Evolutionary conservation across 2,329 filamentous ascomycete genomes (phyloP), one percentile per base, ranked within the genome.

Genomic region (Macrophomina phaseolina): DNA sequence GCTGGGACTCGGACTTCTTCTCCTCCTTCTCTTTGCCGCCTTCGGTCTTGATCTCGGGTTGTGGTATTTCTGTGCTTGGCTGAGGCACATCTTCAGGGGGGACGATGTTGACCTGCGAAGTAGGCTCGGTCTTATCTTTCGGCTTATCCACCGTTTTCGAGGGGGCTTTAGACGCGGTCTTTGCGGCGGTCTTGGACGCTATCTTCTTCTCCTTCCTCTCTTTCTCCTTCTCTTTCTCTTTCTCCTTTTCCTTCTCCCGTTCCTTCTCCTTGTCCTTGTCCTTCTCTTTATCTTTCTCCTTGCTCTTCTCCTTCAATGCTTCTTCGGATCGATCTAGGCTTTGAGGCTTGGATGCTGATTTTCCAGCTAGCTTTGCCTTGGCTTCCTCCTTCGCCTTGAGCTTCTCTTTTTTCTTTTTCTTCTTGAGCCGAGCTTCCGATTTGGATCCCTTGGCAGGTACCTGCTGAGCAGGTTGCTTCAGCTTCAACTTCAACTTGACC

Each of bases 121-220:
- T 38, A 11, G 66, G 1, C 16, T 68, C 58, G 42, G 38, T 51
- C 53, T 68, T 68, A 16, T 69, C 67, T 51, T 71, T 71, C 60
- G 72, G 71, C 36, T 70, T 71, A n/a, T 72, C 71, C 3, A 56
- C 55, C 28, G 67, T 71, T 65, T 67, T 69, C 53, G 45, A 67
- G 12, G n/a, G 63, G 40, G 66, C 62, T 34, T 68, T 69, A 71
- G 63, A 55, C 18, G 60, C 9, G 8, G 61, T 48, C 28, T 60
- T 65, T 16, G 53, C 46, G 18, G 36, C 9, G 5, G 61, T 42
- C 36, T 64, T 60, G 2, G 49, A 45, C 7, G 60, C 38, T 23
- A 56, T 53, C n/a, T 77, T 76, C 12, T 77, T 72, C 45, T 74
- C 73, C 63, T 71, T 73, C 61, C 74, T 71, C 16, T 76, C 75